Conservation (phyloP, 2,329 filamentous ascomycete genomes). For the Capronia americana region DNA sequence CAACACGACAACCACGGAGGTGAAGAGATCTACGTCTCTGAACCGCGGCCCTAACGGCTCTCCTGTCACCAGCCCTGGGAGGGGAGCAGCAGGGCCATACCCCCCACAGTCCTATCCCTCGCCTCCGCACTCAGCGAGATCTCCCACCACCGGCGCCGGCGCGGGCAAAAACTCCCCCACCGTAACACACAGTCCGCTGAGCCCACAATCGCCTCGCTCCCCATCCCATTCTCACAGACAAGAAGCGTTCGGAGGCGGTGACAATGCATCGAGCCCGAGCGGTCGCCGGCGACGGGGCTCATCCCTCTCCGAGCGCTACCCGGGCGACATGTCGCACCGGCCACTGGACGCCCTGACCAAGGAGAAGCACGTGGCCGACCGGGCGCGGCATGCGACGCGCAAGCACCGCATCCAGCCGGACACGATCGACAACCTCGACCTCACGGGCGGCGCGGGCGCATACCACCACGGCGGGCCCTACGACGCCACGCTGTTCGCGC, state of each 20-base stretch:
- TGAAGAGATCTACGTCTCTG: constrained; percentile 31
- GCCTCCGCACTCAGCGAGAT: constrained; percentile 62
- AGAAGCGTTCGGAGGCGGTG: constrained; percentile 27
- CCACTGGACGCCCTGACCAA: constrained; percentile 38
- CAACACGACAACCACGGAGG: constrained; percentile 19
- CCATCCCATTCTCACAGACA: constrained; percentile 34
- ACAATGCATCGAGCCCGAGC: constrained; percentile 12
- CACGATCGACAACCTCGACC: constrained; percentile 80
- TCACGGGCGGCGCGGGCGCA: constrained; percentile 36
- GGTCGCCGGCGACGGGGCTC: constrained; percentile 47
- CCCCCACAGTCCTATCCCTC: constrained; percentile 50
- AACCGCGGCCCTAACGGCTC: constrained; percentile 22
- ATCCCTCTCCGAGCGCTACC: constrained; percentile 48
- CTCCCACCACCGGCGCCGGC: constrained; percentile 49
- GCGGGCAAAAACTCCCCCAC: constrained; percentile 53
- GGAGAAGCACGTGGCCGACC: constrained; percentile 51
- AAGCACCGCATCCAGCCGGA: constrained; percentile 73
- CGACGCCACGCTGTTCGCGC: constrained; percentile 77
- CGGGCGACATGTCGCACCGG: constrained; percentile 37
- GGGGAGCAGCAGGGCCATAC: constrained; percentile 1
- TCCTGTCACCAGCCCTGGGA: not conserved
- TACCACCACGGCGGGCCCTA: constrained; percentile 88
- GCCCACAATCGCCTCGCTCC: constrained; percentile 31
- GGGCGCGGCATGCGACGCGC: constrained; percentile 69
- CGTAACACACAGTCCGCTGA: constrained; percentile 45